Conservation (phyloP, 306 rosid genomes). For the Echinosophora koreensis region DNA sequence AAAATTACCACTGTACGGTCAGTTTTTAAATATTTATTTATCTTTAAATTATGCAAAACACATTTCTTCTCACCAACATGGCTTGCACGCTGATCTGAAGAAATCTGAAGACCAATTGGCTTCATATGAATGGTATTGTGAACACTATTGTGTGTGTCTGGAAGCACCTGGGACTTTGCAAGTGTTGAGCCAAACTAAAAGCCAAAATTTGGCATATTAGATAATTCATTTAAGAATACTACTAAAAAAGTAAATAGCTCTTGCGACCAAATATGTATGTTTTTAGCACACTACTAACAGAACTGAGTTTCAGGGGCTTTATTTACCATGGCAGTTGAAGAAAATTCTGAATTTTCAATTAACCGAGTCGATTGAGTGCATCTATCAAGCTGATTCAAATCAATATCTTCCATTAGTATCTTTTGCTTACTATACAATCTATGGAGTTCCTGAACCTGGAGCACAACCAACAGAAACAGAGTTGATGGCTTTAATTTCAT, state of each 20-base stretch:
- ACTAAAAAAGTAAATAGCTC: background rate
- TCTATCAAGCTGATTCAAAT: constrained; percentile 44
- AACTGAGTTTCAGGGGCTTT: background rate
- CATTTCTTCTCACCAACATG: constrained; percentile 55
- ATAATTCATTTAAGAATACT: background rate
- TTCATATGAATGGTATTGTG: constrained; percentile 42
- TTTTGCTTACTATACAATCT: constrained; percentile 60
- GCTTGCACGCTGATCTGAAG: constrained; percentile 36
- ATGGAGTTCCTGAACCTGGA: constrained; percentile 70
- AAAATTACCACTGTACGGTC: constrained; percentile 40
- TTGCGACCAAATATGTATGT: background rate
- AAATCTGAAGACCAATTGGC: constrained; percentile 47
- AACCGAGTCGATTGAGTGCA: constrained; percentile 45
- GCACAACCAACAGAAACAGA: constrained; percentile 31
- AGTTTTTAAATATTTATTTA: constrained; percentile 23
- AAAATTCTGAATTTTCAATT: constrained; percentile 22
- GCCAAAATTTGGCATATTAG: background rate
- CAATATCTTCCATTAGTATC: constrained; percentile 57
- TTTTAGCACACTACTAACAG: background rate
- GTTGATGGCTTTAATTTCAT: background rate
- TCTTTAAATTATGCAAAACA: constrained; percentile 31
- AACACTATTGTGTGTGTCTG: constrained; percentile 31
- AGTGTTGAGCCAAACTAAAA: constrained; percentile 39
- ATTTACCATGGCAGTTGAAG: constrained; percentile 47
- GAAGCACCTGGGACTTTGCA: constrained; percentile 32